phyloP scores from a whole-genome alignment of 441 rosid species.

The Mallotus japonicus region DNA sequence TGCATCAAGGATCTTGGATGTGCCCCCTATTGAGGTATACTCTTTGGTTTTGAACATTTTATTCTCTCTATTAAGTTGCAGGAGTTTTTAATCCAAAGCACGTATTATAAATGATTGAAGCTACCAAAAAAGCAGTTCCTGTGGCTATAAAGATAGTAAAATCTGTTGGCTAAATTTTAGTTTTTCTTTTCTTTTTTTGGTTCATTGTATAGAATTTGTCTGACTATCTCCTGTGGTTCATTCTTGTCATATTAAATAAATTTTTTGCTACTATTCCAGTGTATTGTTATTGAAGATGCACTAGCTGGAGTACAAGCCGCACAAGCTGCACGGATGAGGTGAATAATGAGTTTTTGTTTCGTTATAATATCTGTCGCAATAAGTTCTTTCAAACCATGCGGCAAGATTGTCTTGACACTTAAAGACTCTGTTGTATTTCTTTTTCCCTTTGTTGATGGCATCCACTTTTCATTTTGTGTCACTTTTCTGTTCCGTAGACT shows the following conservation, averaged over 20 bases:
- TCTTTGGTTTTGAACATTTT: slow-evolving; percentile 5
- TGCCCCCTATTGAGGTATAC: slow-evolving; percentile 72
- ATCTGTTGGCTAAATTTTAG: background rate
- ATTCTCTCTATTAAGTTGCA: background rate
- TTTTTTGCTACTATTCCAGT: slow-evolving; percentile 40
- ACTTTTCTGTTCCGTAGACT: slow-evolving; percentile 10
- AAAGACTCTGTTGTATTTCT: background rate
- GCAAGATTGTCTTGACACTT: background rate
- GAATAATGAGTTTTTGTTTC: slow-evolving; percentile 22
- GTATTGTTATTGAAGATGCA: slow-evolving; percentile 95
- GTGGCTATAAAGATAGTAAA: background rate
- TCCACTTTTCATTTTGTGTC: slow-evolving; percentile 2
- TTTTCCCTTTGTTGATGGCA: background rate
- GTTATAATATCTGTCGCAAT: background rate
- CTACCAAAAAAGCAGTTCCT: background rate
- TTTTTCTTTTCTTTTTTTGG: background rate
- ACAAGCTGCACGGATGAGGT: slow-evolving; percentile 95
- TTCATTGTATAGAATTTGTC: too few relatives aligned
- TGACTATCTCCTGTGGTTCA: background rate
- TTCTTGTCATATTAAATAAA: background rate
- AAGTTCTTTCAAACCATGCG: slow-evolving; percentile 4
- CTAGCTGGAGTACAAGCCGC: slow-evolving; percentile 98
- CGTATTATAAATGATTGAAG: background rate
- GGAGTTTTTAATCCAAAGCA: background rate
- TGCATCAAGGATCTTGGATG: slow-evolving; percentile 83